A percentile compares a stretch with the other conserved stretches of the same genome.
Evolutionary conservation across 2,329 filamentous ascomycete genomes (phyloP).

Genomic region (Ophiostoma novo-ulmi): DNA sequence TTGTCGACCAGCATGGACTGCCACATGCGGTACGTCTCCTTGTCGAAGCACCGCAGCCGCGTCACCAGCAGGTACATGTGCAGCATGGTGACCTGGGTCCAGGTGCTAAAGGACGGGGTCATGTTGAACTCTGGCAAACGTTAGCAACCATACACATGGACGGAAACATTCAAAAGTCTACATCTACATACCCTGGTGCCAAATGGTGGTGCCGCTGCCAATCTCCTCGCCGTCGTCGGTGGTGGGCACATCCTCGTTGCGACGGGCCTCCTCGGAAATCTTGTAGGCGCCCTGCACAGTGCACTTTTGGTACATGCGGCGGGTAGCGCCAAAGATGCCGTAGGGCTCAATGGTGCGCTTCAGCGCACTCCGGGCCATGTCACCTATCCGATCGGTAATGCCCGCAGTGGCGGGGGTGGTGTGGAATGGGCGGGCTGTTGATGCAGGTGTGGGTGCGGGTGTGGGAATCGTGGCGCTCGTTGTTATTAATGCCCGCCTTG

Average conservation of each 20-base stretch:
- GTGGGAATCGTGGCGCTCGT: background rate
- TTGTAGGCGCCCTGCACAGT: slow-evolving; percentile 68
- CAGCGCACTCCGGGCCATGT: slow-evolving; percentile 27
- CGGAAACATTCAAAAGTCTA: background rate
- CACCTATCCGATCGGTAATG: slow-evolving; percentile 25
- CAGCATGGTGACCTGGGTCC: slow-evolving; percentile 93
- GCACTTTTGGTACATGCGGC: slow-evolving; percentile 72
- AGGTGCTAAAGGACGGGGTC: slow-evolving; percentile 83
- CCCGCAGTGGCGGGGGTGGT: slow-evolving; percentile 17
- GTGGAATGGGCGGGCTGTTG: slow-evolving; percentile 17
- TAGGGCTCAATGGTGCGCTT: slow-evolving; percentile 44
- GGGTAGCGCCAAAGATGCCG: slow-evolving; percentile 71
- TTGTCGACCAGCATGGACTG: slow-evolving; percentile 90
- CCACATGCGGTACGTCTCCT: slow-evolving; percentile 65
- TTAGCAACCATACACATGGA: background rate
- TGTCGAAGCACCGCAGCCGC: slow-evolving; percentile 72
- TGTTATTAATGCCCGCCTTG: background rate
- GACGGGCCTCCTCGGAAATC: slow-evolving; percentile 62
- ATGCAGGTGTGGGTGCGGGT: background rate
- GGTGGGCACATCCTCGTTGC: slow-evolving; percentile 61
- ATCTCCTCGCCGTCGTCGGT: slow-evolving; percentile 77
- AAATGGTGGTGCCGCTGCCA: slow-evolving; percentile 67
- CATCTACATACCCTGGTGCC: slow-evolving; percentile 66
- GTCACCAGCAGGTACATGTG: slow-evolving; percentile 91
- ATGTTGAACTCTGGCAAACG: slow-evolving; percentile 62